These are phyloP conservation scores for Coemansia sp. DNA, from an alignment of 192 early-diverging fungal genomes.

Conservation along the genomic window DNA sequence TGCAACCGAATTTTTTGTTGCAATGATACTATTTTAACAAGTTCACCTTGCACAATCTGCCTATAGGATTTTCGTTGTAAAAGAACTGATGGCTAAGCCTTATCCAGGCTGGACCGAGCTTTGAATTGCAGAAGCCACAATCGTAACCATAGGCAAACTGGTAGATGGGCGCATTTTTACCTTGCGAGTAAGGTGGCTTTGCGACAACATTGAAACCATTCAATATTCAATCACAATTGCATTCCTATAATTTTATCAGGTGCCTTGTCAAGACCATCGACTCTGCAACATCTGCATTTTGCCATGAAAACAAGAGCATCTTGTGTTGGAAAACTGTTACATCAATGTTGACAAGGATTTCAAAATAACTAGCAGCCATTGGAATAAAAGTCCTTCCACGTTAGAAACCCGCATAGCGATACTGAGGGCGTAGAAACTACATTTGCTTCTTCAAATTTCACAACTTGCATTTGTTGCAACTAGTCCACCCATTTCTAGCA, in stretches of 20 bases:
- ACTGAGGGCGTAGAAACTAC: neutral
- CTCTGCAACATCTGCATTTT: neutral
- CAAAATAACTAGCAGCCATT: too few species aligned
- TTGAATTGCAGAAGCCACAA: neutral
- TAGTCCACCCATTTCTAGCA: neutral
- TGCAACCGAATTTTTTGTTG: neutral
- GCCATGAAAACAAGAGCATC: neutral
- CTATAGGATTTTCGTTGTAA: neutral
- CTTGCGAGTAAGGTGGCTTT: neutral
- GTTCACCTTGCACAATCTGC: neutral
- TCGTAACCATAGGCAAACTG: neutral
- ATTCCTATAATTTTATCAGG: neutral
- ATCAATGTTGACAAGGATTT: too few species aligned
- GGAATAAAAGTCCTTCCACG: too few species aligned
- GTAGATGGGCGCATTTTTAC: neutral
- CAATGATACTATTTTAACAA: neutral
- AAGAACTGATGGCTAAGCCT: neutral
- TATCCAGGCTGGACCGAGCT: neutral
- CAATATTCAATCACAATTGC: neutral
- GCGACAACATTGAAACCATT: neutral
- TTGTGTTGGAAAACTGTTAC: too few species aligned
- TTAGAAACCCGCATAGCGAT: neutral
- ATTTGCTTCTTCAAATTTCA: too few species aligned
- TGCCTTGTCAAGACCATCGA: neutral
- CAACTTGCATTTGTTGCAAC: too few species aligned